Evolutionary conservation across 768 basidiomycete species (phyloP).

Genomic region (Russula compacta): DNA sequence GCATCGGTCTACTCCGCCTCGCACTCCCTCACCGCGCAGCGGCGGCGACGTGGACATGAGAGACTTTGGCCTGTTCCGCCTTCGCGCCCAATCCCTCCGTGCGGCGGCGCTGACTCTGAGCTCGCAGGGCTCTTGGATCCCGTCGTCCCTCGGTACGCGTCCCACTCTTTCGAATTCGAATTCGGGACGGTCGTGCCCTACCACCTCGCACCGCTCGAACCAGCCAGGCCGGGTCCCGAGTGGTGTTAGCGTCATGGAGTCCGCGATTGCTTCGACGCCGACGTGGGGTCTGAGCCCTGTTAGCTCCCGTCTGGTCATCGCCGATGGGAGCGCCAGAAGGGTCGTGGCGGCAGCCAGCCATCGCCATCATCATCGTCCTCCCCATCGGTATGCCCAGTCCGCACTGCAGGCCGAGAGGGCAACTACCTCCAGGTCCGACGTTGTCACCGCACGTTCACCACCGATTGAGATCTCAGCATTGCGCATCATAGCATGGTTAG

Average conservation of each 20-base stretch:
- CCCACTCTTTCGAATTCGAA: slow-evolving; percentile 32
- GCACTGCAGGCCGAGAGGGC: slow-evolving; percentile 45
- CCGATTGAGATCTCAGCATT: slow-evolving; percentile 47
- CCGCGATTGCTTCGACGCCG: slow-evolving; percentile 27
- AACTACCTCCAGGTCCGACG: slow-evolving; percentile 35
- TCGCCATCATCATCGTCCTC: no score
- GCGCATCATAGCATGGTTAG: slow-evolving; percentile 53
- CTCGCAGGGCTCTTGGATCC: slow-evolving; percentile 69
- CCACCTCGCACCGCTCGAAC: slow-evolving; percentile 26
- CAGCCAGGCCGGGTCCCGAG: slow-evolving; percentile 24
- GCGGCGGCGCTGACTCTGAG: slow-evolving; percentile 42
- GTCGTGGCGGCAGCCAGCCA: no score
- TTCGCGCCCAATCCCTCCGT: slow-evolving; percentile 36
- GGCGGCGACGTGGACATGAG: slow-evolving; percentile 25
- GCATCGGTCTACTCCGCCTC: slow-evolving; percentile 34
- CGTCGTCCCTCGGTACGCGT: slow-evolving; percentile 50
- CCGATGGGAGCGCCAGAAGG: slow-evolving; percentile 44
- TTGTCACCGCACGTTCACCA: slow-evolving; percentile 36
- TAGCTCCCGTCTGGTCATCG: slow-evolving; percentile 41
- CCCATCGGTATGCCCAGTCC: slow-evolving; percentile 44
- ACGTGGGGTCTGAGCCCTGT: slow-evolving; percentile 34
- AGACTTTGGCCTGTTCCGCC: slow-evolving; percentile 58
- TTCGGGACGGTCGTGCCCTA: slow-evolving; percentile 61
- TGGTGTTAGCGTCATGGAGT: slow-evolving; percentile 21
- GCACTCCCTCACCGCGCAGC: slow-evolving; percentile 51